Evolutionary conservation across 1,284 basidiomycete genomes (phyloP).

Genomic region (Ceratobasidium sp.): DNA sequence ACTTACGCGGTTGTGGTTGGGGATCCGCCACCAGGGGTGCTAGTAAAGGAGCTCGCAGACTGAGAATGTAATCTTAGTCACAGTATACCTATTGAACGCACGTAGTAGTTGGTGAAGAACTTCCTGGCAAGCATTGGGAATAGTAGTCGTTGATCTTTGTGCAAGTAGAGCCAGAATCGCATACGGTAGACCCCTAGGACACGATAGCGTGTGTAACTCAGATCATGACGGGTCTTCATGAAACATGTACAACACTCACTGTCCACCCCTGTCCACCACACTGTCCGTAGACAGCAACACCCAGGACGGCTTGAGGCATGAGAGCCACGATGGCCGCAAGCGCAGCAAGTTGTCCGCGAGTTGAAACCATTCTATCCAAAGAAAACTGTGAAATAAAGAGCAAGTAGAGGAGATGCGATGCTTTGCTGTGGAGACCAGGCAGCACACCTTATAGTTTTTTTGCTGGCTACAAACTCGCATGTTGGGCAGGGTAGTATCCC

Average conservation of each 20-base stretch:
- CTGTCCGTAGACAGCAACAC: slow-evolving; percentile 23
- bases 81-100: not conserved
- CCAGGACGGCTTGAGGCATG: slow-evolving; percentile 2
- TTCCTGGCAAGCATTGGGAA: slow-evolving; percentile 29
- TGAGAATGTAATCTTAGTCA: not conserved
- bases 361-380: not conserved
- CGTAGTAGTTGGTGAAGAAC: not conserved
- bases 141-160: slow-evolving; percentile 27
- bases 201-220: not conserved
- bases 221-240: too few relatives aligned
- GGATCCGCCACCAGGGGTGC: slow-evolving; percentile 23
- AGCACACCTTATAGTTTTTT: not conserved
- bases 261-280: slow-evolving; percentile 36
- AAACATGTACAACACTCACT: not conserved
- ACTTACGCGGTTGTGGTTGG: slow-evolving; percentile 13
- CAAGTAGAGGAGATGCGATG: not conserved
- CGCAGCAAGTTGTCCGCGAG: slow-evolving; percentile 19
- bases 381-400: not conserved
- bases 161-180: slow-evolving; percentile 25
- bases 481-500: not conserved
- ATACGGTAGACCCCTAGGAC: not conserved
- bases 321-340: slow-evolving; percentile 20
- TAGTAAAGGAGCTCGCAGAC: not conserved
- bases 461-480: not conserved
- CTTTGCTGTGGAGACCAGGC: not conserved